Evolutionary conservation across 306 rosid genomes (phyloP).

Genomic region (Dicorynia guianensis): DNA sequence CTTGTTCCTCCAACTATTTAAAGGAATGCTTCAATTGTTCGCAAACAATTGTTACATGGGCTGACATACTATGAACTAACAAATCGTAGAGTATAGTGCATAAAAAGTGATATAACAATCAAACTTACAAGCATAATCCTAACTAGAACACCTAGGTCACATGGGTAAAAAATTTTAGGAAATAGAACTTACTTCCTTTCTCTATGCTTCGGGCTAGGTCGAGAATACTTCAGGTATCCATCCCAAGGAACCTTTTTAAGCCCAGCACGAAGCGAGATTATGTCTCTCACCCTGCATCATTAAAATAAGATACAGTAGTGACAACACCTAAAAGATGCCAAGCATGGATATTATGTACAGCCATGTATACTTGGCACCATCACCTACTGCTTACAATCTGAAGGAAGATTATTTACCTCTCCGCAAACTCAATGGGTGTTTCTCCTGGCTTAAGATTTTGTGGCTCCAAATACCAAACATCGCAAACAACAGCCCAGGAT

Average conservation of each 20-base stretch:
- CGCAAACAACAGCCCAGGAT: slow-evolving; percentile 99
- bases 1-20: slow-evolving; percentile 15
- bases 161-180: not conserved
- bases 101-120: not conserved
- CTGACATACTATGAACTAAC: not conserved
- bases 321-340: slow-evolving; percentile 23
- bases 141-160: not conserved
- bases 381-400: slow-evolving; percentile 1
- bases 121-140: not conserved
- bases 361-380: not conserved
- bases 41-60: not conserved
- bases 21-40: not conserved
- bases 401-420: slow-evolving; percentile 63
- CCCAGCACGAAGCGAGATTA: slow-evolving; percentile 89
- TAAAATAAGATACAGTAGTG: not conserved
- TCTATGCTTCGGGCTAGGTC: slow-evolving; percentile 91
- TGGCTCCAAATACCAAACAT: slow-evolving; percentile 99
- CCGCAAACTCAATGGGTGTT: slow-evolving; percentile 96
- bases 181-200: slow-evolving; percentile 71
- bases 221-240: slow-evolving; percentile 94
- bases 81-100: not conserved
- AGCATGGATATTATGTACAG: not conserved
- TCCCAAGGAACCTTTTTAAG: slow-evolving; percentile 98
- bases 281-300: slow-evolving; percentile 80
- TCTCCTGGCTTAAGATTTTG: slow-evolving; percentile 86